Base-by-base conservation (phyloP, 257 asterid genomes). In the Scutellaria barbata region DNA sequence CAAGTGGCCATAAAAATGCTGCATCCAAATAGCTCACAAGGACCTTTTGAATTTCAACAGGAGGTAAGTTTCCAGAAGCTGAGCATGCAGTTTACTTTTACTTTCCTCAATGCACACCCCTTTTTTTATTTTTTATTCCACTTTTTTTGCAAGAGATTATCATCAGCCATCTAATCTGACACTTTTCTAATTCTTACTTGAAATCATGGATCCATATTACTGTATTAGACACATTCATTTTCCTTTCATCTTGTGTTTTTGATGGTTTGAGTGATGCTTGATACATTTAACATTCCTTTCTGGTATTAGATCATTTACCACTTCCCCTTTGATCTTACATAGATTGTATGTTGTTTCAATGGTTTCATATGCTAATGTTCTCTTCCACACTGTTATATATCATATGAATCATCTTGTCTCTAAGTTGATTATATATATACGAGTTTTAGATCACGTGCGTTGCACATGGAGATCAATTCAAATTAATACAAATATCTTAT, bases 1-100 rank as follows among this genome's bases (percentile, higher is more conserved):
- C 88, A 81, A 20, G 99, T 94, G 74, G 96, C 97, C 62, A 79
- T 94, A 66, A 94, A 94, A 79, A 76, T 88, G 84, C 81, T 88
- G 59, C 85, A 89, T 73, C 84, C 92, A 11, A 42, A 82, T 77
- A 89, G 96, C 83, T 75, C 65, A 76, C 96, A 91, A 79, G 97
- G 96, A 0, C 96, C 92, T 64, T 66, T 65, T 46, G 97, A 89
- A 75, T 94, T 84, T 81, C 96, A 86, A 71, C 96, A 85, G 73
- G 99, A 94, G 95, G 98, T 93, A 70, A 66, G 78, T 58, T 50
- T 55, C 69, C 33, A 14, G 63, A 33, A 37, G 7, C 41, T 37
- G 58, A 64, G 33, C 30, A 30, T 2, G 0, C 35, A 30, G 35
- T 30, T 30, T 30, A 30, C 3, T 2, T 30, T 30, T 30, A 30